Conservation (phyloP, 2,329 filamentous ascomycete genomes). For the Venturia oleaginea region DNA sequence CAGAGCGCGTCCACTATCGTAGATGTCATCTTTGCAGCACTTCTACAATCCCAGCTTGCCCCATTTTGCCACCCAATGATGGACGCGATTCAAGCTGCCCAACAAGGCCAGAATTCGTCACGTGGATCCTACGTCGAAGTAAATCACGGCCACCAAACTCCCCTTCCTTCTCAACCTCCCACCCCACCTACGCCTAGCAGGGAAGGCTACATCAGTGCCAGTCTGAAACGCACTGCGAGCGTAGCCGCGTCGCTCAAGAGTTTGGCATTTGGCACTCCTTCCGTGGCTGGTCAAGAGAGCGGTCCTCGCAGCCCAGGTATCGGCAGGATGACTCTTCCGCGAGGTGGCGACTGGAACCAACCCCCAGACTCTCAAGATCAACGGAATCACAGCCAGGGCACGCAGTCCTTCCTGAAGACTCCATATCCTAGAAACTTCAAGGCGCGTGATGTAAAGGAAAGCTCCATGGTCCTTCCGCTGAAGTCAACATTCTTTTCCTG, state of each 20-base stretch:
- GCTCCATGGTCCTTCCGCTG: constrained; percentile 58
- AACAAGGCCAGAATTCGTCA: constrained; percentile 22
- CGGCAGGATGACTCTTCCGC: background rate
- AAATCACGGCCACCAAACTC: background rate
- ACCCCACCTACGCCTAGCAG: constrained; percentile 42
- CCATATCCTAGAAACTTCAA: constrained; percentile 72
- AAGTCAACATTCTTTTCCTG: constrained; percentile 82
- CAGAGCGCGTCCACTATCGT: constrained; percentile 75
- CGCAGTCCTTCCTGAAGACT: constrained; percentile 66
- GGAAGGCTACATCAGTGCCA: constrained; percentile 52
- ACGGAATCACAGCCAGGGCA: constrained; percentile 49
- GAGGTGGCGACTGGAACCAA: constrained; percentile 47
- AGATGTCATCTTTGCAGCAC: constrained; percentile 70
- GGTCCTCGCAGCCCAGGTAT: constrained; percentile 18
- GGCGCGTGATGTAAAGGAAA: constrained; percentile 48
- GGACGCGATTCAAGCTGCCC: constrained; percentile 55
- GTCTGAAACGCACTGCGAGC: constrained; percentile 54
- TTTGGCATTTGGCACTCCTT: constrained; percentile 43
- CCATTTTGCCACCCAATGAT: constrained; percentile 61
- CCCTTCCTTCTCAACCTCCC: constrained; percentile 35
- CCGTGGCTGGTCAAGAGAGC: constrained; percentile 23
- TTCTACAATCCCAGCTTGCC: constrained; percentile 70
- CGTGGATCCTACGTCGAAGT: constrained; percentile 7
- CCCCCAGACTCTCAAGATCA: constrained; percentile 70
- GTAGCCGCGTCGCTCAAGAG: constrained; percentile 56